Evolutionary conservation across 2,329 filamentous ascomycete species (phyloP).

Genomic region (Ophiosphaerella narmari): DNA sequence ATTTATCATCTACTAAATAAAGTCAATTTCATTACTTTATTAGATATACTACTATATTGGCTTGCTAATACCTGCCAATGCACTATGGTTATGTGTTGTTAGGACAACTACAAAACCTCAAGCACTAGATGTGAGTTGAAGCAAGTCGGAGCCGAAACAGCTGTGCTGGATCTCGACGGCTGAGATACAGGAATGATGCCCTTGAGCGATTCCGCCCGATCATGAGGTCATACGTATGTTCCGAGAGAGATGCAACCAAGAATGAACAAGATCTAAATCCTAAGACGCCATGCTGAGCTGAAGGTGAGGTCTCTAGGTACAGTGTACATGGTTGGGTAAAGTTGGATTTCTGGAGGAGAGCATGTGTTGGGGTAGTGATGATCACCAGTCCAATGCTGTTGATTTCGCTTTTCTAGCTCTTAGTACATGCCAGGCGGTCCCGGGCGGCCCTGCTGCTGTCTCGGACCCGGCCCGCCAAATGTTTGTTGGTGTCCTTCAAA

Average conservation of each 20-base stretch:
- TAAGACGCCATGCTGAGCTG: slow-evolving; percentile 3
- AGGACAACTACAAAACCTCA: background rate
- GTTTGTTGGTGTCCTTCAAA: slow-evolving; percentile 34
- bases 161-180: background rate
- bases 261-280: background rate
- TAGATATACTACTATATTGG: background rate
- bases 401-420: background rate
- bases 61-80: background rate
- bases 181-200: background rate
- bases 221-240: background rate
- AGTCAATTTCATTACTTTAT: slow-evolving; percentile 2
- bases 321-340: background rate
- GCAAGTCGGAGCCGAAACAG: background rate
- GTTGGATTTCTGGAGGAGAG: background rate
- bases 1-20: slow-evolving; percentile 2
- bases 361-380: background rate
- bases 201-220: background rate
- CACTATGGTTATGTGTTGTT: too few species aligned
- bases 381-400: background rate
- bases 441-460: slow-evolving; percentile 34
- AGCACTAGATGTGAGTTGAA: background rate
- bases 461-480: slow-evolving; percentile 36
- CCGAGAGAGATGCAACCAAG: background rate
- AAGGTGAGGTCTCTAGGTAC: background rate
- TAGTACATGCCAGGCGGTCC: slow-evolving; percentile 43